Evolutionary conservation across 768 basidiomycete species (phyloP), one percentile per base, ranked within the genome.

Genomic region (Lactarius hatsudake): DNA sequence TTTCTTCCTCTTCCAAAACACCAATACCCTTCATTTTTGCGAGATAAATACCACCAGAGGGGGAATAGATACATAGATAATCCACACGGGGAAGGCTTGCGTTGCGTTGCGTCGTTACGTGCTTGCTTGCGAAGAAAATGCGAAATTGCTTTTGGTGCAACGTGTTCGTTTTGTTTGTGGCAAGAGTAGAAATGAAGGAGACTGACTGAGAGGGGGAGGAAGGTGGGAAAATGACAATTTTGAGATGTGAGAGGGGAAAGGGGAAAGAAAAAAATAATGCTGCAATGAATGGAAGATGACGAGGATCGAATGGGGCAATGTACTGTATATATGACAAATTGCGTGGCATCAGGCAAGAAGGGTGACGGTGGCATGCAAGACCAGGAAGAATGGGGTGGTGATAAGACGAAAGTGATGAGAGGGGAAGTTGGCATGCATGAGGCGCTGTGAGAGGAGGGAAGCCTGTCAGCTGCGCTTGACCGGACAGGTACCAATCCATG

Each of bases 41-140:
- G 59, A 68, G 54, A 68, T 68, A 68, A 64, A 68, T 68, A 64
- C 59, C 67, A 34, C 59, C 67, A 59, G n/a, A 13, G 42, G 62
- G 58, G 67, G 63, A 61, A 68, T 68, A 68, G 67, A 68, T 68
- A 68, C 62, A 68, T 68, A 68, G 67, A 68, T 68, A 56, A 59
- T 43, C 63, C 43, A 67, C 59, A 34, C 61, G 26, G 15, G 17
- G 36, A 18, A 53, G 55, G 58, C n/a, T 28, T 67, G 66, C 23
- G 36, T 23, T n/a, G n/a, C n/a, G n/a, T n/a, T 53, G 51, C 51
- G 51, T 53, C 23, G 48, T 51, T 51, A 18, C 40, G 32, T 64
- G 63, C 63, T 58, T 63, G 62, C 26, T 43, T 67, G 66, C 58
- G 53, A 63, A 45, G 18, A 38, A 32, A 63, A 45, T 60, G 26